Base-by-base conservation (phyloP, 192 early-diverging fungal species). In the Backusella circina region DNA sequence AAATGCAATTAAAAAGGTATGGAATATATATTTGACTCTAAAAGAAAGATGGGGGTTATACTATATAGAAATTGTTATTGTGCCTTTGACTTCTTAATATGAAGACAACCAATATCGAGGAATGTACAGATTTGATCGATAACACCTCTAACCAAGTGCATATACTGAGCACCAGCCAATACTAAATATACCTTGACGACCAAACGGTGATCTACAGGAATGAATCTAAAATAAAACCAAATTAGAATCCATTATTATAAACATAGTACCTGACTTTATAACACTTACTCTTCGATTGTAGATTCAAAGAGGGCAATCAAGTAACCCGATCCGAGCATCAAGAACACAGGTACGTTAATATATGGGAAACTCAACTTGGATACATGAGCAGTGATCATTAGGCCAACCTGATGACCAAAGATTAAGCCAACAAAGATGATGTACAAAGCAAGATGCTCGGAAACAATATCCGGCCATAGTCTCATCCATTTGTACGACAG, bases 361-460 rank as follows among this genome's bases (percentile, higher is more conserved):
- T 88, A 86, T 2, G 95, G 95, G 86, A 95, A 97, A 18, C 90
- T 87, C 54, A 91, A 88, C 30, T 94, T 90, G n/a, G 90, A 88
- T 31, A 95, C 92, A 73, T 97, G 95, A 35, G 94, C 93, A 18
- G 93, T 87, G 79, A 97, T 95, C 76, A 97, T 94, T 50, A 88
- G 84, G 21, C 93, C 92, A 50, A 95, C 94, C 37, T 91, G 92
- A 78, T 93, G 91, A 57, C 92, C 94, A 78, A 93, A 93, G 28
- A 91, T 87, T 68, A 92, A 89, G 44, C 92, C 90, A 41, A 92
- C 84, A 75, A 91, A 88, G 23, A 90, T 75, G 38, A 90, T 77
- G 77, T 92, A 95, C 15, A 88, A 82, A 1, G 94, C 87, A 71
- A 95, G 70, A 75, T 94, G 91, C 75, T 89, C 75, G 73, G 64